Base-by-base conservation (phyloP, 2,329 filamentous ascomycete genomes). In the Massarina eburnea region DNA sequence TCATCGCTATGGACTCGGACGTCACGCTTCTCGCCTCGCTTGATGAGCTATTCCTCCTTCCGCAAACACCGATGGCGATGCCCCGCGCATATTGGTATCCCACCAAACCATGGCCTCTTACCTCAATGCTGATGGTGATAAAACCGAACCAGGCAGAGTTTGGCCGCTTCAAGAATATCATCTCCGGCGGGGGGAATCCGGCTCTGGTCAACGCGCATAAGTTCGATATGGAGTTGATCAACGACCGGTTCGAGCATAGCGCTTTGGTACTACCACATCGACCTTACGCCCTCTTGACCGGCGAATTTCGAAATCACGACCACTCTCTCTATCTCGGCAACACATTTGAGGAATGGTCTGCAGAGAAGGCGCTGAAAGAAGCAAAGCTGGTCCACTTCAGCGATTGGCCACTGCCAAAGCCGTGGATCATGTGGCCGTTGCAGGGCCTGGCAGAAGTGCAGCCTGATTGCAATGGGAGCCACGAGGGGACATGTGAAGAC, bases 41-140 rank as follows among this genome's bases (percentile, higher is more conserved):
- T 75, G 86, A 90, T 55, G 85, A 89, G 43, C 75, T 89, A 0
- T 90, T 90, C 68, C 77, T 85, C 21, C 73, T 86, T 1, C 86
- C 86, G 0, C 63, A 72, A 1, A 76, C 79, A 1, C 73, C 79
- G 1, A 77, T 86, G 3, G 85, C 85, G 2, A 84, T 89, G 79
- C 84, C 86, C 1, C 80, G 83, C 24, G 86, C 86, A 8, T 89
- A 89, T 64, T 89, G 86, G 86, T 72, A 82, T 1, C 73, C 80
- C 4, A 79, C 79, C 0, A 71, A 76, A 1, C 73, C 72, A 8
- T 74, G 75, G 51, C 74, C 76, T 2, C 73, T 89, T 9, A 81
- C 82, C 0, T 82, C 81, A 2, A 76, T 84, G 33, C 59, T 88
- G 32, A 77, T 87, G 62, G 77, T 88, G 3, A 70, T 87, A 33